Conservation (phyloP, 2,329 filamentous ascomycete species). For the Drechslerella dactyloides region DNA sequence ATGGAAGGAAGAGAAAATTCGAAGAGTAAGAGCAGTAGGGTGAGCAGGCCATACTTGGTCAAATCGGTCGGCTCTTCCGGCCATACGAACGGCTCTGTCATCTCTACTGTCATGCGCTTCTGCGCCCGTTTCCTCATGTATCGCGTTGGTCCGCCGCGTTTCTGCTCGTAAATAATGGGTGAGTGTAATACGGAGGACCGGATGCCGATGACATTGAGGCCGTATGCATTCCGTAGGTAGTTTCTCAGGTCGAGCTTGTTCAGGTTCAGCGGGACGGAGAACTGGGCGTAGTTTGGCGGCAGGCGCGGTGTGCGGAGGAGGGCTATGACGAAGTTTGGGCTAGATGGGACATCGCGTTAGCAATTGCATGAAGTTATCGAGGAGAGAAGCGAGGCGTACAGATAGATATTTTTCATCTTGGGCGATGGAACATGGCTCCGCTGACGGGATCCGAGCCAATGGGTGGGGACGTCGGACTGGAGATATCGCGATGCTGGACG, state of each 20-base stretch:
- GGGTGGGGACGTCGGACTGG: constrained; percentile 1
- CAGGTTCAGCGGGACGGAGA: constrained; percentile 87
- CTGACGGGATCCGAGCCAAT: constrained; percentile 27
- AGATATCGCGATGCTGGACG: constrained; percentile 5
- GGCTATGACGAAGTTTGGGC: constrained; percentile 80
- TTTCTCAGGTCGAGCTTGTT: constrained; percentile 96
- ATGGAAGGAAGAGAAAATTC: constrained; percentile 5
- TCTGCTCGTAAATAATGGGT: constrained; percentile 62
- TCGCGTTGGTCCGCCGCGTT: constrained; percentile 60
- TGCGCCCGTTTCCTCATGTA: constrained; percentile 74
- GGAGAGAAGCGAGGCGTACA: constrained; percentile 57
- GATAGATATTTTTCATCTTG: constrained; percentile 61
- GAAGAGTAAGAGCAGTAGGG: constrained; percentile 25
- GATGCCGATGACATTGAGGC: constrained; percentile 73
- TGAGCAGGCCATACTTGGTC: constrained; percentile 60
- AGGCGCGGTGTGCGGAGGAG: constrained; percentile 75
- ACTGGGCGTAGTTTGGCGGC: constrained; percentile 81
- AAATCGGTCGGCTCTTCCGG: constrained; percentile 72
- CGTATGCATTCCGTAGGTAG: constrained; percentile 88
- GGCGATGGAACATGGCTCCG: constrained; percentile 33
- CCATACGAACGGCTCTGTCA: constrained; percentile 87
- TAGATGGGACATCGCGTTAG: constrained; percentile 57
- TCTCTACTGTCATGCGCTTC: constrained; percentile 95
- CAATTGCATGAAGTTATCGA: neutral
- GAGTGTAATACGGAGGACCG: constrained; percentile 80